Conservation (phyloP, 805 yeast species). For the Candida gorgasii region DNA sequence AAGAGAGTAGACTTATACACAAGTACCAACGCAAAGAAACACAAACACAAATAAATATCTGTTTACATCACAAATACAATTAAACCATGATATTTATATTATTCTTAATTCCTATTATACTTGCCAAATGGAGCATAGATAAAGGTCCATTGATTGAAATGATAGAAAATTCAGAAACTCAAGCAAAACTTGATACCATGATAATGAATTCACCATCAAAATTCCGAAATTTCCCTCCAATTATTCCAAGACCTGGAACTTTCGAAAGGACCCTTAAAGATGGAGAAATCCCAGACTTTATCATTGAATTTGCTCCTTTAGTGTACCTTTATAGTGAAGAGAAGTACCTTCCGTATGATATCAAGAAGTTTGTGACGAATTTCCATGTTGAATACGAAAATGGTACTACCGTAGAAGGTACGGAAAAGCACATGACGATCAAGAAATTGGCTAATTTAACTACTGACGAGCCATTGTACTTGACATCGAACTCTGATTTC, state of each 20-base stretch:
- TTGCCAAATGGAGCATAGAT: conserved; percentile 7
- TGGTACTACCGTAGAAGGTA: conserved; percentile 43
- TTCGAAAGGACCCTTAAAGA: conserved; percentile 39
- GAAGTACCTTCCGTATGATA: conserved; percentile 78
- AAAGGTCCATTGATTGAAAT: conserved; percentile 4
- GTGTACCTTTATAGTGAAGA: conserved; percentile 91
- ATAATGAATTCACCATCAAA: conserved; percentile 23
- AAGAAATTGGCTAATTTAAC: conserved; percentile 33
- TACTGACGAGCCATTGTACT: conserved; percentile 41
- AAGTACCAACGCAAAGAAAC: not conserved
- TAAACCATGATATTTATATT: not conserved
- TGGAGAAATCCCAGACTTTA: conserved; percentile 66
- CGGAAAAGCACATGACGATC: conserved; percentile 32
- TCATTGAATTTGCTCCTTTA: conserved; percentile 67
- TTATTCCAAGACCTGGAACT: conserved; percentile 30
- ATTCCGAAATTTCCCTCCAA: conserved; percentile 35
- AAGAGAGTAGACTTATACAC: not conserved
- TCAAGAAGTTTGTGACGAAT: conserved; percentile 64
- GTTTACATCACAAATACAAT: not conserved
- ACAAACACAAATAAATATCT: not conserved
- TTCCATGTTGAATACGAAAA: conserved; percentile 57
- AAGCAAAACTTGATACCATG: conserved; percentile 23
- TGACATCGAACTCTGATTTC: conserved; percentile 74
- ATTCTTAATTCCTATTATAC: not conserved
- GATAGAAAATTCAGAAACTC: conserved; percentile 4